Evolutionary conservation across 306 rosid species (phyloP), one percentile per base, ranked within the genome.

Genomic region (Gillenia trifoliata): DNA sequence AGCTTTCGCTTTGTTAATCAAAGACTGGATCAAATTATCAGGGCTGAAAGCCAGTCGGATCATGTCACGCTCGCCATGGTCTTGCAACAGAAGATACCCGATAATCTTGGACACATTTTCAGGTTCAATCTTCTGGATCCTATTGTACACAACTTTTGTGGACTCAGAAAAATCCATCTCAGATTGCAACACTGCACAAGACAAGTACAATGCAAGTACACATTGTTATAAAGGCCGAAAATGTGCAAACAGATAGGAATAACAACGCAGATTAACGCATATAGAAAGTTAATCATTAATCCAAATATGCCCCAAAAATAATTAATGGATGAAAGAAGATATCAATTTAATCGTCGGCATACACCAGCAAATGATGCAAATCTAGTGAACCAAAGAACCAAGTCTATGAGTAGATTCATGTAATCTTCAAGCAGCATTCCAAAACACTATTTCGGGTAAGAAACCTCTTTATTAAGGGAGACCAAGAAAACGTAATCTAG

Each of bases 21-120:
- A 34, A 47, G 72, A 70, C 23, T 75, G 76, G 66, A 85, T 77
- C 71, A 77, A 25, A 63, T 75, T 75, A 64, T 83, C 85, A 0
- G 89, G 83, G 64, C 87, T 72, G n/a, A 78, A 86, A 6, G 87
- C 89, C 70, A 86, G 25, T 38, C 87, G 74, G 68, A 80, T 83
- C 85, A 86, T 77, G 61, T 80, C 81, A 8, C 78, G 77, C 57
- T 83, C 85, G 11, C 81, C 79, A 36, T 72, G 82, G 11, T 70
- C 83, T 76, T 83, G 85, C 23, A 83, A 28, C 47, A 86, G 41
- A 47, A 83, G 77, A 60, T 78, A 80, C 2, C 83, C 83, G 1
- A 86, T 59, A 11, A 86, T 83, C 66, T 78, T 86, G 4, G 70
- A 50, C 7, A 68, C 87, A 69, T 63, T 55, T 59, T 83, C 85